Evolutionary conservation across 1,284 basidiomycete genomes (phyloP), one percentile per base, ranked within the genome.

Genomic region (Sanghuangporus sanghuang): DNA sequence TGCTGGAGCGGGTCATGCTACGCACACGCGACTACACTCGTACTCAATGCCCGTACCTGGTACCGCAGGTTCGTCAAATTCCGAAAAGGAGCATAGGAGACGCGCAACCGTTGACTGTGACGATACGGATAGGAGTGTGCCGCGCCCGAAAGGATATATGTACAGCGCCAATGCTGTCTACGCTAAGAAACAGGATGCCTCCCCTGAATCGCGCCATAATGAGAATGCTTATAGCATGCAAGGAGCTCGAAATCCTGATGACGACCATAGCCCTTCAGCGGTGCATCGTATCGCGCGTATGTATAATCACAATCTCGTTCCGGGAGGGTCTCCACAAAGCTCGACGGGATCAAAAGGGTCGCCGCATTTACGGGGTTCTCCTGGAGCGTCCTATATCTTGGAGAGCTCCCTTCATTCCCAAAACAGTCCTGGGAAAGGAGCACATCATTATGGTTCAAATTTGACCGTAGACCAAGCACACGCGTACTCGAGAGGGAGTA

Each of bases 81-180:
- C 59, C 18, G 64, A 65, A 18, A 57, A n/a, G 8, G 64, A 55
- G 6, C 64, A 62, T 40, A 59, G 61, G 56, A 62, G 64, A 49
- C 60, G 61, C 32, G 60, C 64, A 6, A 65, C 64, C 5, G 49
- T 65, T 18, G 64, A 62, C 49, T 21, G 57, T 44, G 64, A 61
- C 16, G 60, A 65, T 52, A 65, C 64, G 23, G 60, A 65, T 49
- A 54, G 52, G 23, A 62, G 64, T 48, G 60, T 62, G 46, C 56
- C 61, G 6, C 53, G 63, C 53, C 63, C 59, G 23, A 64, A 64
- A 49, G 55, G 44, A n/a, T 64, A 64, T 39, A 64, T 64, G 63
- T 64, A 64, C 35, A 53, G 59, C 23, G 39, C 39, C 36, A 32
- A 35, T 16, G 57, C 14, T 38, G 14, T 21, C 16, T 38, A 57